Evolutionary conservation across 2,329 filamentous ascomycete species (phyloP), one percentile per base, ranked within the genome.

Genomic region (Botrytis squamosa): DNA sequence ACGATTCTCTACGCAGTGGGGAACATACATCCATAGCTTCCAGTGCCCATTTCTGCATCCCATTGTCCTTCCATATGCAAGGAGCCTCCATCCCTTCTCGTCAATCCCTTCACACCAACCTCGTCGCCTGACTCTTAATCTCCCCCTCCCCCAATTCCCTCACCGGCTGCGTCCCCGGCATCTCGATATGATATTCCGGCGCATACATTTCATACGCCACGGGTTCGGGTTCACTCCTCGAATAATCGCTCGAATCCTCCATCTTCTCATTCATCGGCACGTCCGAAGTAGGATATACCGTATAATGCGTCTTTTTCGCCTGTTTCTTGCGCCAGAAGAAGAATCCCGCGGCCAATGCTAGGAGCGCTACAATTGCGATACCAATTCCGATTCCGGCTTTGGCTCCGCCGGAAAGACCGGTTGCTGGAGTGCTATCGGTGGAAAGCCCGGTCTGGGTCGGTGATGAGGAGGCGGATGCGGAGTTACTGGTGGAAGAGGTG

Each of bases 151-250:
- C 42, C 62, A 65, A 8, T 33, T 65, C 62, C 40, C 62, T 20
- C n/a, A 65, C 62, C 40, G 62, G 40, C 3, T 29, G n/a, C n/a
- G n/a, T 20, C 16, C n/a, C 62, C 18, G 40, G 16, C 62, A 65
- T 55, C 52, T 68, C 65, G 10, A 40, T 18, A 29, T 52, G 46
- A 38, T 38, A 10, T 38, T 67, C 68, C 40, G 55, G 68, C 40
- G 68, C 68, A 63, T 70, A 46, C 68, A 70, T 64, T 49, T 70
- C 68, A 70, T 63, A 44, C 22, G 57, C 16, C 22, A 44, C 20
- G 1, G 12, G 12, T 22, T 36, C 29, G 1, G 12, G 12, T 22
- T 36, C 29, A 12, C 33, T 9, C 8, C 38, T n/a, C 14, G 57
- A 6, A 49, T 36, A 46, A 64, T 71, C 33, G 29, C 36, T 18